phyloP scores from a whole-genome alignment of 148 eudicot species.

The Amaranthus palmeri region DNA sequence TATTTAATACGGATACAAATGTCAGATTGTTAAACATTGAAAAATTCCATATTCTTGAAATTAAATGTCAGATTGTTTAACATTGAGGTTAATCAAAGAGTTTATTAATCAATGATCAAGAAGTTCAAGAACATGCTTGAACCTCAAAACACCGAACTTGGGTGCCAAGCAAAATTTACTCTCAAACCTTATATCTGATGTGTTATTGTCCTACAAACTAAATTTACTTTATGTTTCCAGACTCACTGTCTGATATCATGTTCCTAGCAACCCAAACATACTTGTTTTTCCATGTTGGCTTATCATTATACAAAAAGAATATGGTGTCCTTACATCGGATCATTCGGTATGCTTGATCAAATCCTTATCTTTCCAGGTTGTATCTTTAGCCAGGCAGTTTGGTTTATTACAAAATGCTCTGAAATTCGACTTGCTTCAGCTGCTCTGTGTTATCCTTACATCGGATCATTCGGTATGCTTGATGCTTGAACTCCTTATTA shows the following conservation, averaged over 20 bases:
- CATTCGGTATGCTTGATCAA: not conserved
- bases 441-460: conserved; percentile 55
- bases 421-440: conserved; percentile 77
- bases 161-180: not conserved
- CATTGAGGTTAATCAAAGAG: too few relatives aligned
- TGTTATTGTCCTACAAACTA: not conserved
- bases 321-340: conserved; percentile 1
- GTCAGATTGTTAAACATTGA: too few relatives aligned
- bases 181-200: not conserved
- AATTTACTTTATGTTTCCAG: not conserved
- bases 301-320: not conserved
- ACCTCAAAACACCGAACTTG: not conserved
- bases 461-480: conserved; percentile 57
- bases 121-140: not conserved
- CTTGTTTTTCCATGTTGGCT: not conserved
- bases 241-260: not conserved
- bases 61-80: too few relatives aligned
- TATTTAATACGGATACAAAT: too few relatives aligned
- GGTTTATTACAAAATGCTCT: conserved; percentile 67
- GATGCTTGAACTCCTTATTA: conserved; percentile 24
- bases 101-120: not conserved
- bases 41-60: too few relatives aligned
- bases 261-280: not conserved
- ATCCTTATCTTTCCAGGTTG: conserved; percentile 45
- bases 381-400: conserved; percentile 54